Base-by-base conservation (phyloP, 805 yeast genomes). In the Isabelozyma rhagii region DNA sequence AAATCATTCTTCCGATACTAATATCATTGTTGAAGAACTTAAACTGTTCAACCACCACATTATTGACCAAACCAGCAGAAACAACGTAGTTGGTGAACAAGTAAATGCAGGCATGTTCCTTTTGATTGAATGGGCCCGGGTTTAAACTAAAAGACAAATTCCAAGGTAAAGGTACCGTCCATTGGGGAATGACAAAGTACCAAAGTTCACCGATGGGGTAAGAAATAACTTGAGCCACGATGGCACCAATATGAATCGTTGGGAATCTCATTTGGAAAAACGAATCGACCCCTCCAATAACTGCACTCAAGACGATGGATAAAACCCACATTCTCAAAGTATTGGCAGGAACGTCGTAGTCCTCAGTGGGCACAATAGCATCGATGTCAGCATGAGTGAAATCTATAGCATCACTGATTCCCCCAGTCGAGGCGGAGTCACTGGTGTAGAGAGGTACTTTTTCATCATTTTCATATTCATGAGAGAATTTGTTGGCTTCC, bases 211-310 rank as follows among this genome's bases (percentile, higher is more conserved):
- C 68, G 13, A 61, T 48, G 8, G 67, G 67, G 41, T 46, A 63
- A 14, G 66, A 55, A 25, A 63, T 46, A 28, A 62, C 53, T 41
- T 60, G 62, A 10, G 64, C 61, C n/a, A 63, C 68, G 21, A 62
- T 55, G 34, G 55, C 59, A 3, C 60, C 53, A 31, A 63, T 62
- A 36, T 59, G 48, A 48, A 63, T 52, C 8, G 63, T 51, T 5
- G 68, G 68, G 43, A 58, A 63, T 43, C 65, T 55, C 45, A 63
- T 49, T 8, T 61, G 55, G 41, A 63, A 63, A 45, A 63, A 58
- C 51, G 58, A 58, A 48, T 63, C 62, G 36, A 61, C 64, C 4
- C 64, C 66, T 3, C 64, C 57, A 36, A 61, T 59, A n/a, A 62
- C 57, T n/a, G 62, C 54, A 25, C 58, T 58, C 28, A 62, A 55